phyloP scores from a whole-genome alignment of 176 grass and related monocot genomes.

The Phragmites australis region DNA sequence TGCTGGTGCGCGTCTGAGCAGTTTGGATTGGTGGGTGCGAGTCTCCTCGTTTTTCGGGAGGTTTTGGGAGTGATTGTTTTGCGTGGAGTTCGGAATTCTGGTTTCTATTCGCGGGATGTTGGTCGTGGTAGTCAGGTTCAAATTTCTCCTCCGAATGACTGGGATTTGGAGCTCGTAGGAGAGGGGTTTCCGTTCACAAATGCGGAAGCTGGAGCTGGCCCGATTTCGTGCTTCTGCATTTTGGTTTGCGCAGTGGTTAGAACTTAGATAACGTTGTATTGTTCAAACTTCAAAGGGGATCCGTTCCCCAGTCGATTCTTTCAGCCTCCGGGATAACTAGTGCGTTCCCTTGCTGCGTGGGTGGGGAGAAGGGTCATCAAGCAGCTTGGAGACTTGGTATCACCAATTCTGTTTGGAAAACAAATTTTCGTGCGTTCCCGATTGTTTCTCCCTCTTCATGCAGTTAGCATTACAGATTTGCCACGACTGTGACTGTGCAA shows the following conservation, averaged over 20 bases:
- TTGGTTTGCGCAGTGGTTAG: neutral
- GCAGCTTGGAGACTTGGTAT: neutral
- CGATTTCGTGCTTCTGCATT: slow-evolving; percentile 26
- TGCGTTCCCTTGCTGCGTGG: neutral
- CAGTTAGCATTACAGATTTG: neutral
- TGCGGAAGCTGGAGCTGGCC: slow-evolving; percentile 1
- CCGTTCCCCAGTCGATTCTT: neutral
- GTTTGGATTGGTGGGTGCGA: slow-evolving; percentile 16
- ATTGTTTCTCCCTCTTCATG: neutral
- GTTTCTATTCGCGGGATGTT: neutral
- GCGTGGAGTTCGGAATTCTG: slow-evolving; percentile 24
- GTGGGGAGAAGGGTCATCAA: neutral
- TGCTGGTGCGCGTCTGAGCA: neutral
- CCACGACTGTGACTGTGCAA: slow-evolving; percentile 10
- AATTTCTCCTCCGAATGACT: slow-evolving; percentile 2
- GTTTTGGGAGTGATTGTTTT: slow-evolving; percentile 30
- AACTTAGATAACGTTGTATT: neutral
- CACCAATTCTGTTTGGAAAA: neutral
- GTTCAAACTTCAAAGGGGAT: neutral
- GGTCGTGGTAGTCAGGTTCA: neutral
- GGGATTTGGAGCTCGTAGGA: slow-evolving; percentile 7
- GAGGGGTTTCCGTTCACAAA: slow-evolving; percentile 1
- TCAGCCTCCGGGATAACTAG: neutral
- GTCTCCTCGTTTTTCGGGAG: slow-evolving; percentile 18
- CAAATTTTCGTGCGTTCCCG: neutral